Percentiles rank a stretch among this genome's conserved stretches.
Evolutionary conservation across 768 basidiomycete species (phyloP).

Genomic region (Pisolithus sp.): DNA sequence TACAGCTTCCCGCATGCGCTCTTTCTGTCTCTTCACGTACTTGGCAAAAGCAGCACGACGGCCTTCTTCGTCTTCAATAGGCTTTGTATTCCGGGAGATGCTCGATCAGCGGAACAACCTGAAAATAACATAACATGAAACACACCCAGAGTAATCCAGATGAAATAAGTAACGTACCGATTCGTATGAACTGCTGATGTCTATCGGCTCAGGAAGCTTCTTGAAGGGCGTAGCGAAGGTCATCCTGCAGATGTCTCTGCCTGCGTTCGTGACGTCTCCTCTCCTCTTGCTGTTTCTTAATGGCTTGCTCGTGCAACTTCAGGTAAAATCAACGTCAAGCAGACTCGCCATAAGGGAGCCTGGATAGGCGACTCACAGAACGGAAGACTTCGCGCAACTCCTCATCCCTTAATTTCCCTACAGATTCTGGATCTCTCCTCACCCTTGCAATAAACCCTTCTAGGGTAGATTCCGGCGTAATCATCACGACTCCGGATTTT

Average conservation of each 20-base stretch:
- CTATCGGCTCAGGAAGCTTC: conserved; percentile 78
- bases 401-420: conserved; percentile 39
- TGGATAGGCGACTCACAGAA: conserved; percentile 42
- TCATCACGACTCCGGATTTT: conserved; percentile 34
- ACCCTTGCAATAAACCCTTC: conserved; percentile 58
- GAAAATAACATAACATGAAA: background rate
- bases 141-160: background rate
- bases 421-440: conserved; percentile 48
- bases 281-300: conserved; percentile 79
- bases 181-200: conserved; percentile 71
- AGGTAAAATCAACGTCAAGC: background rate
- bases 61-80: conserved; percentile 81
- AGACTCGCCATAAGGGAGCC: background rate
- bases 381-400: conserved; percentile 56
- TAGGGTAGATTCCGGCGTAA: conserved; percentile 51
- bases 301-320: conserved; percentile 66
- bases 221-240: conserved; percentile 92
- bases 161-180: conserved; percentile 45
- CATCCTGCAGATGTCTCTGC: conserved; percentile 86
- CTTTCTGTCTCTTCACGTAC: conserved; percentile 89
- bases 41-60: conserved; percentile 79
- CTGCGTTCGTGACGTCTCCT: conserved; percentile 79
- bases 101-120: conserved; percentile 74
- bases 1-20: conserved; percentile 67
- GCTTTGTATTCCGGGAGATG: conserved; percentile 83